These are phyloP conservation scores for Vitrella brassicaformis DNA, from an alignment of 73 alveolate species.

Conservation along the genomic window DNA sequence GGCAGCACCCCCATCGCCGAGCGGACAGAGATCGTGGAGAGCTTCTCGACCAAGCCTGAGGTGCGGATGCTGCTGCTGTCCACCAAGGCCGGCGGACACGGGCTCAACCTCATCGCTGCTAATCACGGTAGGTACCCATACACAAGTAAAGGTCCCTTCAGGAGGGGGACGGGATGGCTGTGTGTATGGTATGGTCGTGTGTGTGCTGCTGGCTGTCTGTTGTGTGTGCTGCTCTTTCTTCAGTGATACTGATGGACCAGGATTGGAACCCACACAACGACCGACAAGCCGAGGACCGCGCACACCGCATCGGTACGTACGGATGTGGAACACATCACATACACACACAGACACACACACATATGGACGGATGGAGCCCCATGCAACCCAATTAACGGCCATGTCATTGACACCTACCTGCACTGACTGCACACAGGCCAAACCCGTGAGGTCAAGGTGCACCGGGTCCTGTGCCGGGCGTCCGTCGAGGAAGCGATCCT, in stretches of 20 bases:
- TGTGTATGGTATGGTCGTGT: no score
- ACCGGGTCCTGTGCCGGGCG: constrained; percentile 20
- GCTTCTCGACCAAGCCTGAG: constrained; percentile 21
- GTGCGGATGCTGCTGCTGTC: constrained; percentile 28
- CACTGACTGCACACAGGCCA: no score
- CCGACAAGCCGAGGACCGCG: constrained; percentile 48
- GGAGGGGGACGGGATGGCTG: no score
- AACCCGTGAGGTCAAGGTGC: constrained; percentile 32
- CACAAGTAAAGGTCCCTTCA: no score
- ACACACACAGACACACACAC: no score
- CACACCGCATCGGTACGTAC: constrained; percentile 48
- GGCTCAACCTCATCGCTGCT: constrained; percentile 46
- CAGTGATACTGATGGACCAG: constrained; percentile 36
- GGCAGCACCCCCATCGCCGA: constrained; percentile 41
- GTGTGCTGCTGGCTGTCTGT: no score
- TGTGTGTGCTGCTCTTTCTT: no score
- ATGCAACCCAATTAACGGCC: no score
- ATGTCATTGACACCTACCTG: no score
- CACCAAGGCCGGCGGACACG: constrained; percentile 50
- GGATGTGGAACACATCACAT: no score
- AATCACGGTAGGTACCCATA: no score
- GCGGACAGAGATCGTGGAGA: constrained; percentile 11
- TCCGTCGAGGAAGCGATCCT: constrained; percentile 25
- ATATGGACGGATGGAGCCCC: no score
- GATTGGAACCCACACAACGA: constrained; percentile 48